Percentiles rank a stretch among this genome's conserved stretches.
These are phyloP conservation scores for Persicaria maculosa DNA, from an alignment of 148 eudicot genomes.

Conservation along the genomic window DNA sequence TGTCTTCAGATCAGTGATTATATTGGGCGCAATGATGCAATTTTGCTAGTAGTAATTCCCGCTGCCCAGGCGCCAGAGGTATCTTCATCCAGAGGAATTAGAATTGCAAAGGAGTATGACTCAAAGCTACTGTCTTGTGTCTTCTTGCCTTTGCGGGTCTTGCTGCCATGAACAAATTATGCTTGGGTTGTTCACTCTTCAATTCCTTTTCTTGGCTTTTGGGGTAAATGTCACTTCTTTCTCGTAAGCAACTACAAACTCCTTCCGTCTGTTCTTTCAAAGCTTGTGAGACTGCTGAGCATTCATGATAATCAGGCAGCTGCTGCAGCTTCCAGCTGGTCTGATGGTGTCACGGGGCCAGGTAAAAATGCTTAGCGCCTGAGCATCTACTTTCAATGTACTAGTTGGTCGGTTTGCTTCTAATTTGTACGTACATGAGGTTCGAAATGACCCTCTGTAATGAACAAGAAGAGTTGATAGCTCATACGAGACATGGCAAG, in stretches of 20 bases:
- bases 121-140: conserved; percentile 27
- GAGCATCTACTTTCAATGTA: not conserved
- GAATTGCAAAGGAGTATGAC: conserved; percentile 90
- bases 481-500: too few relatives aligned
- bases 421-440: not conserved
- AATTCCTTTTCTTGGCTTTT: not conserved
- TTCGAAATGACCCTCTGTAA: too few relatives aligned
- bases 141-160: not conserved
- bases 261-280: conserved; percentile 48
- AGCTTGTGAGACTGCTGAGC: conserved; percentile 82
- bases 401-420: not conserved
- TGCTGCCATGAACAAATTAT: not conserved
- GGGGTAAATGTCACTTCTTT: not conserved
- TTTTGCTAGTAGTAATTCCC: conserved; percentile 83
- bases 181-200: not conserved
- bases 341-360: conserved; percentile 44
- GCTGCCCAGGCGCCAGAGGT: conserved; percentile 92
- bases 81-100: conserved; percentile 75
- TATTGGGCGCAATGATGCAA: conserved; percentile 86
- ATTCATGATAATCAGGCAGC: conserved; percentile 89
- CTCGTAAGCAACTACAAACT: not conserved
- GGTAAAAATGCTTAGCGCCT: conserved; percentile 15
- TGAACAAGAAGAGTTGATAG: too few relatives aligned
- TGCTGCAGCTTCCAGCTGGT: conserved; percentile 50
- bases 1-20: conserved; percentile 56